Evolutionary conservation across 306 rosid species (phyloP), one percentile per base, ranked within the genome.

Genomic region (Quillaja saponaria): DNA sequence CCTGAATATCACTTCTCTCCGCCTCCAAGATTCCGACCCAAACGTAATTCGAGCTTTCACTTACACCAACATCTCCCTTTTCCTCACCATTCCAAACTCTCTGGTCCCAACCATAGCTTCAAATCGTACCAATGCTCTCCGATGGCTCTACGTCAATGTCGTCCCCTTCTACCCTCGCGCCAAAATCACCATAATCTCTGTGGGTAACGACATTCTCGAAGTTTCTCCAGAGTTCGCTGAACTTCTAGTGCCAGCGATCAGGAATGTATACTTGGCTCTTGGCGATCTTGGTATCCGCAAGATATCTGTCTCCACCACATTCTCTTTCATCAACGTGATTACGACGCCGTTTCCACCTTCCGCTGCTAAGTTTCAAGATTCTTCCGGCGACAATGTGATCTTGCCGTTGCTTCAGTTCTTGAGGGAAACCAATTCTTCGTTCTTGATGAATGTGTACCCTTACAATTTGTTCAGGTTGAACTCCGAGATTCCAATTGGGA

Each of bases 141-240:
- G 47, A 1, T 91, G 98, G 96, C 79, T 91, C 34, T 81, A 71
- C 87, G 11, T 47, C 14, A 74, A 84, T 76, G 90, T 88, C 66
- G 67, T 84, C 52, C 96, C 98, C 0, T 91, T 86, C 88, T 82
- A 82, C 71, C 98, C 96, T 4, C 92, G 96, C 51, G 82, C 87
- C 68, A 86, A 58, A 40, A 84, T 91, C 80, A 58, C 88, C 18
- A 59, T 87, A 49, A 88, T 91, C 71, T 85, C 96, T 28, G 96
- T 91, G 34, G 98, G 98, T 20, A 76, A 86, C 64, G 90, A 84
- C 57, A 69, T 83, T 68, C 64, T 75, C 7, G 82, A 75, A 18
- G 56, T 69, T 0, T 60, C 81, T 46, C 92, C 95, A 0, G 65
- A 76, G 2, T 17, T 59, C 61, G 13, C 74, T 15, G 31, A 61